Conservation (phyloP, 1,284 basidiomycete species). For the Rhodotorula sp. region DNA sequence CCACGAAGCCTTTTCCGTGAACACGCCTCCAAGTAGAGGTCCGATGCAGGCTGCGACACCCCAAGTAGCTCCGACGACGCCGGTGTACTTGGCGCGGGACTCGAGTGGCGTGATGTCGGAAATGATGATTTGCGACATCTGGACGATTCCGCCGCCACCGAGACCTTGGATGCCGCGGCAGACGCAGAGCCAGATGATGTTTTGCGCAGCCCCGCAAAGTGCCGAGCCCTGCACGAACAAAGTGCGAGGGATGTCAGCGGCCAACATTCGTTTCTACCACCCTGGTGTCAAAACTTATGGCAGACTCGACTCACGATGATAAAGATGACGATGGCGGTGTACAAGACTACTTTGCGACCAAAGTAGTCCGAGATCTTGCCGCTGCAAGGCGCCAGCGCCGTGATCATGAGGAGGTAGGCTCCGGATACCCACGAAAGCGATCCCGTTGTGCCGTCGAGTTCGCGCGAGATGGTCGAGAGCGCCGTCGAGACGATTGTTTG, state of each 20-base stretch:
- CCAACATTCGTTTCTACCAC: too few relatives aligned
- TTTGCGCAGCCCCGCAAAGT: conserved; percentile 75
- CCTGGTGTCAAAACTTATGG: neutral
- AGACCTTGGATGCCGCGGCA: conserved; percentile 76
- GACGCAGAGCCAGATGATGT: conserved; percentile 68
- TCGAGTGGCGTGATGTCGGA: conserved; percentile 64
- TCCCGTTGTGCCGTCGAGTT: conserved; percentile 26
- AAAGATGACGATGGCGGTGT: conserved; percentile 65
- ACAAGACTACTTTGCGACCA: conserved; percentile 74
- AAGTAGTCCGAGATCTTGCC: conserved; percentile 62
- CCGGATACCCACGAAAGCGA: conserved; percentile 27
- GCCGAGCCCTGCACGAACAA: conserved; percentile 60
- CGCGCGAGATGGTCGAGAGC: conserved; percentile 39
- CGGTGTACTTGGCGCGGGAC: conserved; percentile 71
- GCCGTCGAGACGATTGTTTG: conserved; percentile 48
- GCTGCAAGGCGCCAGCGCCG: conserved; percentile 53
- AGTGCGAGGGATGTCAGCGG: neutral
- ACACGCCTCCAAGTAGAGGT: conserved; percentile 58
- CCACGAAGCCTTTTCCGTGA: conserved; percentile 51
- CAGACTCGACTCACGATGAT: conserved; percentile 53
- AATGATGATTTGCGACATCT: conserved; percentile 59
- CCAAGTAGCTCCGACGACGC: conserved; percentile 73
- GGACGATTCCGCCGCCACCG: conserved; percentile 55
- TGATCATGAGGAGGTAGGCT: conserved; percentile 58
- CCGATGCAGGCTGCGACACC: conserved; percentile 70